These are phyloP conservation scores for Fomitopsis pulvina DNA, from an alignment of 768 basidiomycete genomes.

Conservation along the genomic window DNA sequence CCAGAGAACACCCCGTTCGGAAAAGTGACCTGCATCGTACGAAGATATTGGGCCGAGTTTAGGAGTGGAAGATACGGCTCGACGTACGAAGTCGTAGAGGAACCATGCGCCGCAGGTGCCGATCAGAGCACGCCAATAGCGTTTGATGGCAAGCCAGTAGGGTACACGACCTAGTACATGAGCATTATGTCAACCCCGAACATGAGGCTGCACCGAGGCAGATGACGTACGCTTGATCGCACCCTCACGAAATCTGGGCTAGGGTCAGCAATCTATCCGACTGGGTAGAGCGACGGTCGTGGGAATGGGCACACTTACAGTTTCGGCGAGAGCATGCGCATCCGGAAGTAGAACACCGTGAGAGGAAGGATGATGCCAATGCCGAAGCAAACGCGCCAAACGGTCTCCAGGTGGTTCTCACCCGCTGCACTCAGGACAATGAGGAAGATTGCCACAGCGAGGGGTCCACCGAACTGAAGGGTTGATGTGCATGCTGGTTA, in stretches of 20 bases:
- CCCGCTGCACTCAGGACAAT: constrained; percentile 65
- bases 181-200: background rate
- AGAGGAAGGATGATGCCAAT: constrained; percentile 57
- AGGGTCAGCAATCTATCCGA: too few relatives aligned
- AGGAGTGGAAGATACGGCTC: background rate
- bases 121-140: constrained; percentile 63
- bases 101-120: constrained; percentile 77
- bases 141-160: constrained; percentile 49
- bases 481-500: constrained; percentile 2
- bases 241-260: constrained; percentile 36
- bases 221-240: constrained; percentile 52
- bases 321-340: constrained; percentile 64
- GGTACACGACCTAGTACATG: constrained; percentile 42
- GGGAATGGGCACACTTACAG: constrained; percentile 29
- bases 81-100: constrained; percentile 58
- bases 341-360: constrained; percentile 64
- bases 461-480: constrained; percentile 54
- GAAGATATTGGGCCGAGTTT: background rate
- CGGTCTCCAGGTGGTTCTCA: constrained; percentile 50
- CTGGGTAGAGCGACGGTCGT: constrained; percentile 1
- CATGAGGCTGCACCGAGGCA: background rate
- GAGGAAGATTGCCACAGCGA: constrained; percentile 60
- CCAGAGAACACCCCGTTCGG: constrained; percentile 68
- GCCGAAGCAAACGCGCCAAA: constrained; percentile 64
- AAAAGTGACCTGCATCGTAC: constrained; percentile 47